Conservation (phyloP, 164 flowering plant species). For the Vitis rupestris region DNA sequence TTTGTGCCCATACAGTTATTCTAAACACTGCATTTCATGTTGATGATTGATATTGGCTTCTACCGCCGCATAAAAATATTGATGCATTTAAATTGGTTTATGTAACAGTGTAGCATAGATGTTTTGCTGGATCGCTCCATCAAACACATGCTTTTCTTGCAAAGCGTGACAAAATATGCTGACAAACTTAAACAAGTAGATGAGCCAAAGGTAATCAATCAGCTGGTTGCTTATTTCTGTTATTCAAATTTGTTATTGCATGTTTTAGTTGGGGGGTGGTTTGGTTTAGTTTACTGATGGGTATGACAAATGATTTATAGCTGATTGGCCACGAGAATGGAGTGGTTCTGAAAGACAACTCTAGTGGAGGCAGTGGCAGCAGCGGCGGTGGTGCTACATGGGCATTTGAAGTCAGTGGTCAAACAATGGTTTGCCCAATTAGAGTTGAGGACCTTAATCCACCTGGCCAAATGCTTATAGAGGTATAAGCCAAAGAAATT, state of each 20-base stretch:
- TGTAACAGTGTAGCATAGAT: slow-evolving; percentile 83
- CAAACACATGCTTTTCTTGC: slow-evolving; percentile 82
- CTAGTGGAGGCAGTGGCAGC: slow-evolving; percentile 18
- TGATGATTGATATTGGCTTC: background rate
- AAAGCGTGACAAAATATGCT: slow-evolving; percentile 63
- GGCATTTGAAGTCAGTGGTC: slow-evolving; percentile 76
- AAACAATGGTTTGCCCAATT: slow-evolving; percentile 66
- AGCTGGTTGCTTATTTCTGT: background rate
- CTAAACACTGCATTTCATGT: background rate
- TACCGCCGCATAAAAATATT: background rate
- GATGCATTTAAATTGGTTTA: slow-evolving; percentile 7
- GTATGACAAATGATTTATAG: slow-evolving; percentile 23
- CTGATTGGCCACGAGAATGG: slow-evolving; percentile 42
- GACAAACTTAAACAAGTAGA: slow-evolving; percentile 60
- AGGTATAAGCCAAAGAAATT: slow-evolving; percentile 40
- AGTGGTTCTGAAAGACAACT: slow-evolving; percentile 35
- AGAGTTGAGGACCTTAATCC: slow-evolving; percentile 75
- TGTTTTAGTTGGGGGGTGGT: too few species aligned
- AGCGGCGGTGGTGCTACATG: slow-evolving; percentile 49
- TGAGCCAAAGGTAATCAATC: slow-evolving; percentile 53
- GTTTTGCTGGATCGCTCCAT: slow-evolving; percentile 72
- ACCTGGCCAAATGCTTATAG: slow-evolving; percentile 86
- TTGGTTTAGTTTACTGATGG: too few species aligned
- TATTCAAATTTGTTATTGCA: background rate
- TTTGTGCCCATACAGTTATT: background rate